A percentile compares a stretch with the other conserved stretches of the same genome.
Evolutionary conservation across 106 monocot species (phyloP).

Genomic region (Xerophyta viscosa): DNA sequence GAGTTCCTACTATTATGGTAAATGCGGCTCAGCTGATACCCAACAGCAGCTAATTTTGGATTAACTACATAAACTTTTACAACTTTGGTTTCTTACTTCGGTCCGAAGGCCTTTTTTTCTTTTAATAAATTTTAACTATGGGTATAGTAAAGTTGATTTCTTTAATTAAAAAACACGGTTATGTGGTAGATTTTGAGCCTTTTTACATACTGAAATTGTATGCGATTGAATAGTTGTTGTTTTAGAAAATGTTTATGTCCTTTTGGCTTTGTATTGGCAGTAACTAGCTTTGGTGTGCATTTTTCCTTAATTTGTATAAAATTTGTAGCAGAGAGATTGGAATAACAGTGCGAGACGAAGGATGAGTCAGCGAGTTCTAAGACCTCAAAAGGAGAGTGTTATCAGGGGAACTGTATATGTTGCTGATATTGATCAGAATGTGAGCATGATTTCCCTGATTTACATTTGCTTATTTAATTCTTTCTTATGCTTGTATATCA

Average conservation of each 20-base stretch:
- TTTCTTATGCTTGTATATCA: neutral
- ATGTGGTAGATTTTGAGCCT: no score
- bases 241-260: no score
- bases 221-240: no score
- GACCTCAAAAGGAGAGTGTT: constrained; percentile 56
- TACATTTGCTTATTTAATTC: neutral
- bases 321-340: constrained; percentile 34
- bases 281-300: no score
- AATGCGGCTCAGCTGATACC: constrained; percentile 24
- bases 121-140: no score
- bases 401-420: constrained; percentile 87
- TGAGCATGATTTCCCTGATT: constrained; percentile 20
- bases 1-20: constrained; percentile 9
- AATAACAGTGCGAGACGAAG: constrained; percentile 38
- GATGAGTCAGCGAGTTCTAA: constrained; percentile 32
- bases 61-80: neutral
- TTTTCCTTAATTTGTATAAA: neutral
- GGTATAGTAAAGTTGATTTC: no score
- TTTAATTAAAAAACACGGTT: no score
- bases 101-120: neutral
- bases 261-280: no score
- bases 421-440: constrained; percentile 82
- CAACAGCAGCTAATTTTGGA: neutral
- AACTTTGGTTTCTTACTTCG: neutral
- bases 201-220: no score